phyloP scores from a whole-genome alignment of 1,284 basidiomycete genomes.

The Trichosporon sp. region DNA sequence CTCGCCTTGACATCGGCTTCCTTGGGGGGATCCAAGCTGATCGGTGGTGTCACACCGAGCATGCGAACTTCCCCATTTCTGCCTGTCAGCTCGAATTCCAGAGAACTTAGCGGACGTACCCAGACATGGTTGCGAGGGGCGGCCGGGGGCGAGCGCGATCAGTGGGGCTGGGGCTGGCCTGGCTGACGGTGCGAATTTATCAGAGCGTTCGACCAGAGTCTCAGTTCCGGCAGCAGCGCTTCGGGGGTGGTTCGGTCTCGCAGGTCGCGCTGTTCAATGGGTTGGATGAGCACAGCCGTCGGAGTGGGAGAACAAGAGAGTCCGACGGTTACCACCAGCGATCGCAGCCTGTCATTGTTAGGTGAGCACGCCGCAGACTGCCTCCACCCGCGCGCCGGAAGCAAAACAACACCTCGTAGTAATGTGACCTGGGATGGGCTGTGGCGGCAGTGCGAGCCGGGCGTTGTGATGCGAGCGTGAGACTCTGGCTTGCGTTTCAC shows the following conservation, averaged over 20 bases:
- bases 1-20: conserved; percentile 73
- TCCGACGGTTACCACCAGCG: not conserved
- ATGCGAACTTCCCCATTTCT: conserved; percentile 26
- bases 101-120: not conserved
- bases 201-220: not conserved
- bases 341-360: conserved; percentile 1
- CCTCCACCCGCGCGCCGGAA: conserved; percentile 1
- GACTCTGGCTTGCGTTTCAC: not conserved
- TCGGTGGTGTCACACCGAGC: conserved; percentile 72
- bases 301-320: not conserved
- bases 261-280: not conserved
- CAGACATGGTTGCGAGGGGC: conserved; percentile 11
- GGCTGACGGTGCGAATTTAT: not conserved
- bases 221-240: not conserved
- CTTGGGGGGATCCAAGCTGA: conserved; percentile 67
- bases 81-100: conserved; percentile 2
- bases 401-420: not conserved
- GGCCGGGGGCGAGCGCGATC: not conserved
- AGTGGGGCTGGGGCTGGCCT: not conserved
- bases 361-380: conserved; percentile 2
- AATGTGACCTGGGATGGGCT: not conserved
- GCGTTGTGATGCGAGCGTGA: not conserved
- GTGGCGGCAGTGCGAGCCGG: not conserved
- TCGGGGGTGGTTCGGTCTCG: not conserved
- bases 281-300: not conserved